Evolutionary conservation across 176 grass and related monocot genomes (phyloP), one percentile per base, ranked within the genome.

Genomic region (Thinopyrum elongatum): DNA sequence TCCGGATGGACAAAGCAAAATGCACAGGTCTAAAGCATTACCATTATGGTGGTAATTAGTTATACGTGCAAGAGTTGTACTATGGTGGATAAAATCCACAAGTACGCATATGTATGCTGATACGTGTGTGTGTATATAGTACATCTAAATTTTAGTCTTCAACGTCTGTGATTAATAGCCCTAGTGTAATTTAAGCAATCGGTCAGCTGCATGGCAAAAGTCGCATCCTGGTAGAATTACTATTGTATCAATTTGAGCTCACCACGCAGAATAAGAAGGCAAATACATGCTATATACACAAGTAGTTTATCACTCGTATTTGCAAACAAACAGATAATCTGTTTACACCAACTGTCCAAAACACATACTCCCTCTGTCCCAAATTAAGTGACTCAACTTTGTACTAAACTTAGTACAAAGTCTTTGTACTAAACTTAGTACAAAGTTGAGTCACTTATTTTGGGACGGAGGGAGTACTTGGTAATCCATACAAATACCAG

Each of bases 1-100:
- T 59, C 22, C 49, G 39, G 79, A 57, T 47, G 2, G 41, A 72
- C 26, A 68, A 76, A 80, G 51, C 22, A 36, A 66, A 68, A 81
- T n/a, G 58, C 19, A 82, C 27, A 67, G 64, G 55, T 84, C 13
- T 39, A 70, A 70, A 70, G 12, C 53, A 81, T 47, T 76, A 81
- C 3, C 42, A 90, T 64, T 60, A 49, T 2, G 8, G 65, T 11
- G 30, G 16, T 67, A 61, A 63, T 63, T 47, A 49, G 42, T 17
- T 68, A 5, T 81, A 31, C 8, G 68, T 17, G 21, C 12, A 58
- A 58, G 57, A 19, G 15, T 47, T 76, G 15, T 8, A 76, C 82
- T 79, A 31, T 26, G 21, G 53, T 66, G 27, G 69, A 81, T 53
- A 74, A 28, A 10, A 58, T 63, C 31, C 28, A 35, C 35, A 62